Evolutionary conservation across 1,284 basidiomycete genomes (phyloP), one percentile per base, ranked within the genome.

Genomic region (Neotropicomus parvogracilis): DNA sequence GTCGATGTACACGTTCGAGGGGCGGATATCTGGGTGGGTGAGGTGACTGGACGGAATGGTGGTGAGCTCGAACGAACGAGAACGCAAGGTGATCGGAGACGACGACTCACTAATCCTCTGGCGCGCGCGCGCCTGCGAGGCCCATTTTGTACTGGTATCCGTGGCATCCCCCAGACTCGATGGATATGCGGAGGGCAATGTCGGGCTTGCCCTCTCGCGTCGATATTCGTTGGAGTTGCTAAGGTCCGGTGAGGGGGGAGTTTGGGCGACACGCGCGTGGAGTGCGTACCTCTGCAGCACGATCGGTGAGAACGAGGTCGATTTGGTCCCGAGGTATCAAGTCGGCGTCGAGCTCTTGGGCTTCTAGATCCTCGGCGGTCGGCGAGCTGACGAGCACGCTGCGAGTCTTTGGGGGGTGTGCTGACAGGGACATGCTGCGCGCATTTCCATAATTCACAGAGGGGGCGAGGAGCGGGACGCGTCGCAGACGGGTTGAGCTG

Each of bases 121-220:
- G 70, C 43, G 75, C 69, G 7, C 75, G 75, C 20, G 70, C 64
- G 38, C 74, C 77, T 3, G 86, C 83, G 1, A 95, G 75, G 50
- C 85, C 81, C 75, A 95, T 80, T 64, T 90, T 92, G 70, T 95
- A 95, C 62, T 95, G 90, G 62, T 95, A 95, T 27, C 92, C 92
- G 59, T 95, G 91, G 60, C 92, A 95, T 31, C 92, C 93, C 14
- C 92, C 92, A 4, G 87, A 90, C 63, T 94, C 91, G 20, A 95
- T 88, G 1, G 81, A 72, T 58, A 95, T 75, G 51, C 91, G 75
- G 13, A 95, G 71, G 2, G 82, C 85, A 17, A 87, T 75, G 26
- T 77, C 59, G 0, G 80, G 65, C 56, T 86, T 78, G 7, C 75
- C 70, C 57, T 87, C 77, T 56, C 8, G 84, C 71, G 52, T 49